Conservation (phyloP, 2,329 filamentous ascomycete genomes). For the Trichoderma gracile region DNA sequence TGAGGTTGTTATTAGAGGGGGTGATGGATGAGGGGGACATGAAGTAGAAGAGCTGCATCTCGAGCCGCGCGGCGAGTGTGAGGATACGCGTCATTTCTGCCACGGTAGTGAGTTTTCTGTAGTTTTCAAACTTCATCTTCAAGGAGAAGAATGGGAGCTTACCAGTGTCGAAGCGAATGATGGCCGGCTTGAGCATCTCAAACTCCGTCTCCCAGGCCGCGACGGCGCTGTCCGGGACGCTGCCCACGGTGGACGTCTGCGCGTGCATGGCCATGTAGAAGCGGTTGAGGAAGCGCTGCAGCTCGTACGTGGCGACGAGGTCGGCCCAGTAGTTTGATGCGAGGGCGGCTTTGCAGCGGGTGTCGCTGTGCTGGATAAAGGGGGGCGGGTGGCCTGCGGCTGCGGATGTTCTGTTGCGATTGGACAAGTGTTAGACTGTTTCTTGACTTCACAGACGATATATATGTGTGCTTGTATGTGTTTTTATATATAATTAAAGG, state of each 20-base stretch:
- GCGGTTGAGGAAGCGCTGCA: constrained; percentile 53
- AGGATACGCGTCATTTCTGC: constrained; percentile 52
- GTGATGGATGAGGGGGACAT: constrained; percentile 38
- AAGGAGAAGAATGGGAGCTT: no score
- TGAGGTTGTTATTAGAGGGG: constrained; percentile 3
- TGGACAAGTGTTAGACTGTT: no score
- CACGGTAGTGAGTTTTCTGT: background rate
- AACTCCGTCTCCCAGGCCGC: constrained; percentile 55
- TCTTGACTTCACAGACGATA: no score
- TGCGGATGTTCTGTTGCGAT: constrained; percentile 14
- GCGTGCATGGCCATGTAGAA: constrained; percentile 51
- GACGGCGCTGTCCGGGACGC: constrained; percentile 50
- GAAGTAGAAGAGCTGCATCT: constrained; percentile 57
- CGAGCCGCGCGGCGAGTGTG: constrained; percentile 51
- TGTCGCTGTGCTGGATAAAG: constrained; percentile 53
- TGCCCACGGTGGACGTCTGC: constrained; percentile 48
- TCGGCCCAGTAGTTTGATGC: constrained; percentile 46
- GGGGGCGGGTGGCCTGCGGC: constrained; percentile 50
- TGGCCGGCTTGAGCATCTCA: constrained; percentile 47
- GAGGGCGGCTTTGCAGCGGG: constrained; percentile 44
- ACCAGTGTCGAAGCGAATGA: constrained; percentile 52
- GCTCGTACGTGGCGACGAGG: constrained; percentile 47
- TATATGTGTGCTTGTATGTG: background rate
- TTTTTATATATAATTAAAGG: background rate
- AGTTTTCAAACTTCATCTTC: no score